Conservation (phyloP, 495 filamentous ascomycete species). For the Hyaloscypha variabilis region DNA sequence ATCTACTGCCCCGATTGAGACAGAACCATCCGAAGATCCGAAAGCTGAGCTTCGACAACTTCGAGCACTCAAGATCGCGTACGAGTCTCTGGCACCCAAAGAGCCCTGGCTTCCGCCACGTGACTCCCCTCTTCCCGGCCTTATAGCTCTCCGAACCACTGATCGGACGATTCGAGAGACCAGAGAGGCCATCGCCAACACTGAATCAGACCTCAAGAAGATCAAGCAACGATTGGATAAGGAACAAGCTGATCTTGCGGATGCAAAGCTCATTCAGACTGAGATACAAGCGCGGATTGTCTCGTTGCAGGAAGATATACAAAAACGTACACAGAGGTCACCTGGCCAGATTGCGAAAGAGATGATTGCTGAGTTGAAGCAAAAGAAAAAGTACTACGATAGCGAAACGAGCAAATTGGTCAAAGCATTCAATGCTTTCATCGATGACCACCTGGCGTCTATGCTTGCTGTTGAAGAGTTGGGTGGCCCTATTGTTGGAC, state of each 20-base stretch:
- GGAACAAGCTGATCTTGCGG: constrained; percentile 62
- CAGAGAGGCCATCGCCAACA: constrained; percentile 57
- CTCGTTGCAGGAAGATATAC: constrained; percentile 46
- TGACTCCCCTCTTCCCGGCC: constrained; percentile 68
- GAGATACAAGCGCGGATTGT: constrained; percentile 61
- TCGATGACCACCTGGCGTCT: constrained; percentile 68
- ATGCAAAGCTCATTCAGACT: constrained; percentile 53
- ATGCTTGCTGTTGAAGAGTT: constrained; percentile 88
- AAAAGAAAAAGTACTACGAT: constrained; percentile 57
- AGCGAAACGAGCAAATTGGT: constrained; percentile 59
- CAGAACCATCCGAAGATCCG: constrained; percentile 41
- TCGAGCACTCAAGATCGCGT: constrained; percentile 62
- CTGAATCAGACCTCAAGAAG: constrained; percentile 54
- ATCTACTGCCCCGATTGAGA: constrained; percentile 35
- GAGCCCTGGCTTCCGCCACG: constrained; percentile 65
- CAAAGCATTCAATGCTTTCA: constrained; percentile 68
- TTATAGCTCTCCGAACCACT: constrained; percentile 69
- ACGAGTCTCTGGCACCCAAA: constrained; percentile 59
- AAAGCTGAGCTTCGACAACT: constrained; percentile 53
- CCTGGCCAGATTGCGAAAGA: constrained; percentile 62
- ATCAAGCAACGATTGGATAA: constrained; percentile 55
- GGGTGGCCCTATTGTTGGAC: constrained; percentile 83
- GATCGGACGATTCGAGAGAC: constrained; percentile 65
- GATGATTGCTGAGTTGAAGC: constrained; percentile 56
- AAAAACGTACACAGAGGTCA: constrained; percentile 59